phyloP scores from a whole-genome alignment of 1,284 basidiomycete species.

The Melampsora larici-populina region DNA sequence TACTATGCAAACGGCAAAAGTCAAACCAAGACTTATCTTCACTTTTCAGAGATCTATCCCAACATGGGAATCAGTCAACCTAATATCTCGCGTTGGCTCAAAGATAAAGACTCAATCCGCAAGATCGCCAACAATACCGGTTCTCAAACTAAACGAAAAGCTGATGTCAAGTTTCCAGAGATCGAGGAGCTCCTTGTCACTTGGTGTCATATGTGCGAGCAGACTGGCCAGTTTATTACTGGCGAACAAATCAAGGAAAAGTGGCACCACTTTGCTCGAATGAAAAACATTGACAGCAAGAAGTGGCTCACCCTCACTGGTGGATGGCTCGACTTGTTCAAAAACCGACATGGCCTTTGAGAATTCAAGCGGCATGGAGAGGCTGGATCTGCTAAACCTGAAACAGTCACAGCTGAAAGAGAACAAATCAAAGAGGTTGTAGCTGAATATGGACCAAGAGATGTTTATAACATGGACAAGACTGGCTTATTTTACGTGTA shows the following conservation, averaged over 20 bases:
- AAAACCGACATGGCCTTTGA: slow-evolving; percentile 3
- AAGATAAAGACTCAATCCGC: slow-evolving; percentile 15
- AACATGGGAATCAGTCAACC: slow-evolving; percentile 30
- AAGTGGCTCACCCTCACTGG: slow-evolving; percentile 20
- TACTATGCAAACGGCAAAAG: slow-evolving; percentile 23
- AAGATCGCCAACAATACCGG: no score
- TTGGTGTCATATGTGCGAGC: no score
- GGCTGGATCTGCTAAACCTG: not conserved
- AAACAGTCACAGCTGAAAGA: not conserved
- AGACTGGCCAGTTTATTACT: not conserved
- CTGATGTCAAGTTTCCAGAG: no score
- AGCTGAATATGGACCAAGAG: not conserved
- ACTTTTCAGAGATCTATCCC: slow-evolving; percentile 15
- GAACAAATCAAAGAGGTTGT: not conserved
- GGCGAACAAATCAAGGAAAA: not conserved
- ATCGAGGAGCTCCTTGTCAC: no score
- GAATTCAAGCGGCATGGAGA: not conserved
- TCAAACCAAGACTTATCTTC: slow-evolving; percentile 15
- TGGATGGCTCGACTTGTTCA: slow-evolving; percentile 28
- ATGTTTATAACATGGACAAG: not conserved
- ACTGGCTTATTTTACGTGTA: not conserved
- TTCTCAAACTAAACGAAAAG: no score
- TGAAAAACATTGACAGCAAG: slow-evolving; percentile 1
- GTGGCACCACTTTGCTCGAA: slow-evolving; percentile 16
- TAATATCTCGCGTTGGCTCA: slow-evolving; percentile 23